phyloP scores from a whole-genome alignment of 164 flowering plant genomes.

The Cinnamomum micranthum region DNA sequence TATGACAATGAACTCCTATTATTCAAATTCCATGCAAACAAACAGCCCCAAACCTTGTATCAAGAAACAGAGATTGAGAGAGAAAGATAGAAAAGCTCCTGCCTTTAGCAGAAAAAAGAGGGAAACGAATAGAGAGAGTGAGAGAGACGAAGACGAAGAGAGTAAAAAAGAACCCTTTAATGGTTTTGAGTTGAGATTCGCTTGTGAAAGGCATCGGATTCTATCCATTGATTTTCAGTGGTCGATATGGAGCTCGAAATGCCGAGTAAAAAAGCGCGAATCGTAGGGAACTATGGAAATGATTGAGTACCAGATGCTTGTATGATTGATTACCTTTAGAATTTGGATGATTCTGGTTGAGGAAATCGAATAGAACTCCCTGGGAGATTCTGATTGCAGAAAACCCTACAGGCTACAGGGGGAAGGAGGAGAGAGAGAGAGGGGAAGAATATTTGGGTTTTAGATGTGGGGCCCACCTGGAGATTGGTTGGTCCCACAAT shows the following conservation, averaged over 20 bases:
- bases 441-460: not conserved
- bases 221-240: not conserved
- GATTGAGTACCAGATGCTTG: constrained; percentile 3
- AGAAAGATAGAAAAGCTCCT: not conserved
- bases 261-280: constrained; percentile 4
- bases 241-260: not conserved
- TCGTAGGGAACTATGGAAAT: not conserved
- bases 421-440: not conserved
- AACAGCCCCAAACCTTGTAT: too few relatives aligned
- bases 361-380: not conserved
- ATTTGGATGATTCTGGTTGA: constrained; percentile 1
- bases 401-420: not conserved
- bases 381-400: not conserved
- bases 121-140: not conserved
- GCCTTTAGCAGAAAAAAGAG: not conserved
- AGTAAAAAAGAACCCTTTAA: too few relatives aligned
- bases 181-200: too few relatives aligned
- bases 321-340: not conserved
- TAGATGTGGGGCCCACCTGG: not conserved
- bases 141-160: not conserved
- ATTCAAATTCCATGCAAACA: too few relatives aligned
- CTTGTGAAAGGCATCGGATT: not conserved
- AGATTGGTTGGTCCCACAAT: not conserved
- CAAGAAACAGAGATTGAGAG: too few relatives aligned
- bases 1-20: too few relatives aligned